Evolutionary conservation across 2,329 filamentous ascomycete species (phyloP).

Genomic region (Torrubiellomyces zombiae): DNA sequence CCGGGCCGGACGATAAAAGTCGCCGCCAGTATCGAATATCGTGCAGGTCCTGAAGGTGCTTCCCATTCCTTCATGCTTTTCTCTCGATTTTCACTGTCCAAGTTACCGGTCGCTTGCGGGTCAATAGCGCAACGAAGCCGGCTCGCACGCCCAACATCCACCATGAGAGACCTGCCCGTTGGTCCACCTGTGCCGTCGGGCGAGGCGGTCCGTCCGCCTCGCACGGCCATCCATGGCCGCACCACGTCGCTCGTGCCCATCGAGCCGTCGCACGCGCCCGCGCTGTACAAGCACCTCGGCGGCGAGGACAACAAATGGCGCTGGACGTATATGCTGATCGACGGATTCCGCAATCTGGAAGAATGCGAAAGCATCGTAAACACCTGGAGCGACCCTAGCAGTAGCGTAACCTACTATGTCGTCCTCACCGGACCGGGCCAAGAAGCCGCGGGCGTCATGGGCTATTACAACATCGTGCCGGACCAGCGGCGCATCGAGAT

Average conservation of each 20-base stretch:
- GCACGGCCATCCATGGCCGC: conserved; percentile 11
- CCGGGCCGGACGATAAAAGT: no score
- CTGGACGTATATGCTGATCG: conserved; percentile 18
- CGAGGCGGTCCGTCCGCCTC: conserved; percentile 4
- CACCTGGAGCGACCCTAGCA: conserved; percentile 9
- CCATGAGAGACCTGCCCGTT: conserved; percentile 1
- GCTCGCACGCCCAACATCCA: no score
- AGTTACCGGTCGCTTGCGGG: no score
- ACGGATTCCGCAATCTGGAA: conserved; percentile 7
- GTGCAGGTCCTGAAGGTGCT: no score
- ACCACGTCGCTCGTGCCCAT: conserved; percentile 16
- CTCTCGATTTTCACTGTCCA: no score
- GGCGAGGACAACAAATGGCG: conserved; percentile 12
- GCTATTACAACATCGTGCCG: conserved; percentile 30
- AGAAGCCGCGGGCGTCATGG: conserved; percentile 23
- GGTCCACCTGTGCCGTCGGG: conserved; percentile 2
- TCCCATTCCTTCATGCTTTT: no score
- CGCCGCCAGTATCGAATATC: no score
- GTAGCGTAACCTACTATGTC: conserved; percentile 25
- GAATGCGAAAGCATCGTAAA: conserved; percentile 8
- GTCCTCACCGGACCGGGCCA: conserved; percentile 18
- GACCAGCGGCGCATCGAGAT: conserved; percentile 36
- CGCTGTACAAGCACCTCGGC: conserved; percentile 16
- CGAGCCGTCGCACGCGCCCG: conserved; percentile 9
- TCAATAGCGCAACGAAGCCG: no score